phyloP scores from a whole-genome alignment of 1,284 basidiomycete genomes.

The Microbotryum scabiosae region DNA sequence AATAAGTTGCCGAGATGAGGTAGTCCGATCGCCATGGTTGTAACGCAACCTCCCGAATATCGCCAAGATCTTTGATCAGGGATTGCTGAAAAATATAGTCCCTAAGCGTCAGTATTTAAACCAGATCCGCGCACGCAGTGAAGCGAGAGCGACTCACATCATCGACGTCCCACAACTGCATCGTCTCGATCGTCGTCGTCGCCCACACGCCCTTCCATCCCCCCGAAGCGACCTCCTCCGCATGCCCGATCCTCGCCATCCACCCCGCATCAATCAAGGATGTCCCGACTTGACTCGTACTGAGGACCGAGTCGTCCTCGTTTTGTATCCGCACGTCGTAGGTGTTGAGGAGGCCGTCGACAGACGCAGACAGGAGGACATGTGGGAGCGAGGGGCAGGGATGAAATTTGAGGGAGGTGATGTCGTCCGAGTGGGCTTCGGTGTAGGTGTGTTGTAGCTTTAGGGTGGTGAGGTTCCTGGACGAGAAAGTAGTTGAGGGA shows the following conservation, averaged over 20 bases:
- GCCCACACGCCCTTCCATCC: slow-evolving; percentile 26
- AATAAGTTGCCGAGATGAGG: slow-evolving; percentile 23
- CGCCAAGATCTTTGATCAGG: slow-evolving; percentile 22
- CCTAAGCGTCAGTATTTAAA: no score
- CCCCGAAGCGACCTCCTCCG: not conserved
- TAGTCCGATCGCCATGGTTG: slow-evolving; percentile 31
- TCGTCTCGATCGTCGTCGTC: slow-evolving; percentile 33
- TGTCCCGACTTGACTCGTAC: slow-evolving; percentile 31
- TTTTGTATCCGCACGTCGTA: slow-evolving; percentile 43
- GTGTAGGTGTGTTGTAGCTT: slow-evolving; percentile 42
- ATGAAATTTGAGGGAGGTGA: slow-evolving; percentile 44
- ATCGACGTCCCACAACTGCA: slow-evolving; percentile 29
- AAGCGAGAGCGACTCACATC: slow-evolving; percentile 17
- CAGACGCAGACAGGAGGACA: slow-evolving; percentile 44
- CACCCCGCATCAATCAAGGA: slow-evolving; percentile 28
- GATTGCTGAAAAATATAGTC: slow-evolving; percentile 5
- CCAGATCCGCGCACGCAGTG: not conserved
- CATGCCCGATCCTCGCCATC: slow-evolving; percentile 23
- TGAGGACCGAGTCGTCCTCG: slow-evolving; percentile 45
- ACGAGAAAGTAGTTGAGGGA: not conserved
- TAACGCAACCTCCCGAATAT: slow-evolving; percentile 28
- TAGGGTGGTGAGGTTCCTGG: slow-evolving; percentile 41
- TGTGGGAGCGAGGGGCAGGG: slow-evolving; percentile 37
- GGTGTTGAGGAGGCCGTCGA: slow-evolving; percentile 45
- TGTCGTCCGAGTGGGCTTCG: slow-evolving; percentile 47